Conservation (phyloP, 345 rosid species). For the Streptanthus diversifolius region DNA sequence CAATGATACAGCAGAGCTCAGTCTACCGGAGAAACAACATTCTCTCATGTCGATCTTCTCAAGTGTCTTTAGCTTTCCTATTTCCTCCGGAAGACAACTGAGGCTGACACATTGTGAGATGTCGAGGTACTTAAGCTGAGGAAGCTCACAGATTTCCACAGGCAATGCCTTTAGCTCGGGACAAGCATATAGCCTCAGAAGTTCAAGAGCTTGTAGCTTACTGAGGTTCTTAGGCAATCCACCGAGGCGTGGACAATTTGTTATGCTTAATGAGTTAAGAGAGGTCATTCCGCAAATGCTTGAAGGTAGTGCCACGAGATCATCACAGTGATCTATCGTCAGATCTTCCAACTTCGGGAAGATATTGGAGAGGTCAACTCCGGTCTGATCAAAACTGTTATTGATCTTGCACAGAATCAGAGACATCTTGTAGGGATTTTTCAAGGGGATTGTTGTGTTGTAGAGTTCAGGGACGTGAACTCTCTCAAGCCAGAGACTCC, state of each 20-base stretch:
- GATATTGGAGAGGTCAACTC: conserved; percentile 40
- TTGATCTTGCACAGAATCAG: conserved; percentile 70
- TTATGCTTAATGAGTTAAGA: conserved; percentile 64
- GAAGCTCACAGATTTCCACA: conserved; percentile 49
- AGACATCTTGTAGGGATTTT: conserved; percentile 56
- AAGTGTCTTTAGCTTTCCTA: conserved; percentile 49
- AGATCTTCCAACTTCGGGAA: conserved; percentile 68
- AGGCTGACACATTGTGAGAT: conserved; percentile 71
- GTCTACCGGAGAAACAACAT: conserved; percentile 46
- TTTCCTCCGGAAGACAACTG: conserved; percentile 53
- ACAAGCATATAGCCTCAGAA: conserved; percentile 75
- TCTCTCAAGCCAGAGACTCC: conserved; percentile 89
- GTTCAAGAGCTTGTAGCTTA: conserved; percentile 43
- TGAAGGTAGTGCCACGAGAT: conserved; percentile 54
- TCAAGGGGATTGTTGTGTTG: conserved; percentile 43
- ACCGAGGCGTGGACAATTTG: conserved; percentile 73
- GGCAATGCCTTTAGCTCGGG: conserved; percentile 61
- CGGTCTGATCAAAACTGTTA: conserved; percentile 51
- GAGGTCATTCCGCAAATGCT: conserved; percentile 48
- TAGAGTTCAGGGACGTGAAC: conserved; percentile 50
- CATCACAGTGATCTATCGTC: conserved; percentile 77
- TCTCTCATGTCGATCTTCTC: conserved; percentile 97
- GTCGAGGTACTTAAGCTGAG: conserved; percentile 58
- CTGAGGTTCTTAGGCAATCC: conserved; percentile 55
- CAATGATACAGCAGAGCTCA: conserved; percentile 46